Percentiles rank a stretch among this genome's conserved stretches.
Evolutionary conservation across 768 basidiomycete species (phyloP).

Genomic region (Mycena belliarum): DNA sequence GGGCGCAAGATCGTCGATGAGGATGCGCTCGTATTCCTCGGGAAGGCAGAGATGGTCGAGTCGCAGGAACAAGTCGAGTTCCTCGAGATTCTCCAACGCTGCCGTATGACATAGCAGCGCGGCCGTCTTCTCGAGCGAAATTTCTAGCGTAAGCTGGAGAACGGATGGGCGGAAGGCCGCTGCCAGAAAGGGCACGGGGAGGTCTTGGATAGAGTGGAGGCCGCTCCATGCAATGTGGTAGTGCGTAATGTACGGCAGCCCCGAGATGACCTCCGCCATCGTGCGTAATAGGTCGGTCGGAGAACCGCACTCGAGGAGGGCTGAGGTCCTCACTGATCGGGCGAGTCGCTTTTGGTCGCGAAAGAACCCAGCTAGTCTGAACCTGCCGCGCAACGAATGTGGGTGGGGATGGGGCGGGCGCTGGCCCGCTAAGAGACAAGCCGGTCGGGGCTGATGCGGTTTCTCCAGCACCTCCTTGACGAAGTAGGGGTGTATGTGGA

Average conservation of each 20-base stretch:
- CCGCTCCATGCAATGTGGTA: constrained; percentile 54
- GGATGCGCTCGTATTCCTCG: constrained; percentile 31
- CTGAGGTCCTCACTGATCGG: constrained; percentile 29
- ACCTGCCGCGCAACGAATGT: constrained; percentile 15
- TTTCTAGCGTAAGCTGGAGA: constrained; percentile 43
- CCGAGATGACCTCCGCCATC: constrained; percentile 44
- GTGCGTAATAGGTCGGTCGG: constrained; percentile 41
- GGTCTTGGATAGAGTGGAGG: constrained; percentile 31
- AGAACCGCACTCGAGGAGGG: constrained; percentile 31
- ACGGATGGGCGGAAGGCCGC: constrained; percentile 38
- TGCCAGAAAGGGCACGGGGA: constrained; percentile 35
- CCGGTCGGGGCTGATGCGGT: constrained; percentile 17
- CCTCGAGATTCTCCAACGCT: constrained; percentile 35
- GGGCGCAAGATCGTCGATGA: constrained; percentile 39
- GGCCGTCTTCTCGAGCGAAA: constrained; percentile 43
- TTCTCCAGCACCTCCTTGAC: constrained; percentile 41
- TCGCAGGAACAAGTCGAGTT: constrained; percentile 45
- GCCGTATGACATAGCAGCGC: constrained; percentile 34
- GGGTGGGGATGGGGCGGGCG: not conserved
- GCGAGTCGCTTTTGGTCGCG: constrained; percentile 31
- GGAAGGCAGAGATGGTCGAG: constrained; percentile 32
- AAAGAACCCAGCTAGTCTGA: constrained; percentile 34
- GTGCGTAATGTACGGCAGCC: constrained; percentile 47
- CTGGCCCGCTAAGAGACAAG: no score
- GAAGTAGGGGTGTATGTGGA: constrained; percentile 52